Conservation (phyloP, 2,329 filamentous ascomycete species). For the Aspergillus fructus region DNA sequence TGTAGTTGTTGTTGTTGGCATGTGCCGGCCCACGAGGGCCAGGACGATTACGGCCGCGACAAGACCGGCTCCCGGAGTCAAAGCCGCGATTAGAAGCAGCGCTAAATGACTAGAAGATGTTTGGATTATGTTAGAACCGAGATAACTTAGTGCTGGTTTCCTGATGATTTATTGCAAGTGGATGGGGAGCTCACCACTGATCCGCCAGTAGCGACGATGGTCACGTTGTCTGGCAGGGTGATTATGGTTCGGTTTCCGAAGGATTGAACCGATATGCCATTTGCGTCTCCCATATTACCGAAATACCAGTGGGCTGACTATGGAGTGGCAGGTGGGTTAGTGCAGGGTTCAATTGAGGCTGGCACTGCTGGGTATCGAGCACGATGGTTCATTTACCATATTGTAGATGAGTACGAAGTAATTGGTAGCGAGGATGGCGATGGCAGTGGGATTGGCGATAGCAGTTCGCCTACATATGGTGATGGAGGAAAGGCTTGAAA, state of each 20-base stretch:
- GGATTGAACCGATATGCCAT: not conserved
- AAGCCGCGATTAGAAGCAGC: not conserved
- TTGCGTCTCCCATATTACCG: not conserved
- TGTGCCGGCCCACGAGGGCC: not conserved
- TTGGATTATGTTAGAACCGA: not conserved
- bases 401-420: not conserved
- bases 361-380: not conserved
- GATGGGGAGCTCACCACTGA: not conserved
- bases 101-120: not conserved
- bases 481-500: not conserved
- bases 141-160: too few species aligned
- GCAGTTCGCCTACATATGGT: not conserved
- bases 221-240: not conserved
- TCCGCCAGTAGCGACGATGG: not conserved
- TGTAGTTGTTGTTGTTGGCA: not conserved
- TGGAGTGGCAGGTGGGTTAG: not conserved
- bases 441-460: not conserved
- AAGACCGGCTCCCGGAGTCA: too few species aligned
- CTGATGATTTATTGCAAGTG: not conserved
- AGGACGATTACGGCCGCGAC: not conserved
- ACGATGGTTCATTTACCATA: not conserved
- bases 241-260: not conserved
- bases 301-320: not conserved
- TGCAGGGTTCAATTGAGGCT: not conserved
- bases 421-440: not conserved